Evolutionary conservation across 352 stramenopile genomes (phyloP), one percentile per base, ranked within the genome.

Genomic region (Phytophthora pisi): DNA sequence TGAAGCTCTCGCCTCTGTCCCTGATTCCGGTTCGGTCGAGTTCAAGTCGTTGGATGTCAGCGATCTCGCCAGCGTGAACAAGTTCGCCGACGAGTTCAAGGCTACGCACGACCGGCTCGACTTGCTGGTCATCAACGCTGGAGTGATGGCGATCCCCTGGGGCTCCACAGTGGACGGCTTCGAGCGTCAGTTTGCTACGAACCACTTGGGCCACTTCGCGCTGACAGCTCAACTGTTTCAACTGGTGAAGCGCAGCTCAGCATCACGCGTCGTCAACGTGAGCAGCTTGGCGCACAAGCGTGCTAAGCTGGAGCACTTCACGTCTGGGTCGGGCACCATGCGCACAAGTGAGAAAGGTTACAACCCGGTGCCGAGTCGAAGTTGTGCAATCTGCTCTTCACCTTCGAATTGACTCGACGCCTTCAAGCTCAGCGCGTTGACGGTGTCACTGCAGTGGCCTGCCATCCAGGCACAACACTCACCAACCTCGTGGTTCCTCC

Each of bases 331-430:
- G 7, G 20, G 15, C 2, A 75, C 70, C 31, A 70, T 67, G 53
- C 57, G 65, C 23, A 1, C 46, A 7, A 31, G 52, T 10, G 60
- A 51, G 4, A 47, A 61, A 24, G 57, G 45, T 0, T 84, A 84
- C 59, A 59, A 20, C 20, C 20, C 20, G 20, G 31, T 13, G 23
- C 51, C 1, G 70, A 81, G 30, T 75, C 78, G 2, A 91, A 91
- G 68, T 49, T 90, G 6, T 70, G 53, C 46, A 90, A 89, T 62
- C 16, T 89, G 9, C 57, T 91, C 5, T 88, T 89, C 62, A 81
- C 79, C 11, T 51, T 66, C 2, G 75, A 89, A 58, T 74, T 88
- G 13, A 23, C 73, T 5, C 71, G 76, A 5, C 77, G 77, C 7
- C 18, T 89, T 3, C 36, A 66, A 2, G 61, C 52, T 0, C 24